A percentile compares a stretch with the other conserved stretches of the same genome.
phyloP scores from a whole-genome alignment of 1,284 basidiomycete genomes.

The Boletus mariae region DNA sequence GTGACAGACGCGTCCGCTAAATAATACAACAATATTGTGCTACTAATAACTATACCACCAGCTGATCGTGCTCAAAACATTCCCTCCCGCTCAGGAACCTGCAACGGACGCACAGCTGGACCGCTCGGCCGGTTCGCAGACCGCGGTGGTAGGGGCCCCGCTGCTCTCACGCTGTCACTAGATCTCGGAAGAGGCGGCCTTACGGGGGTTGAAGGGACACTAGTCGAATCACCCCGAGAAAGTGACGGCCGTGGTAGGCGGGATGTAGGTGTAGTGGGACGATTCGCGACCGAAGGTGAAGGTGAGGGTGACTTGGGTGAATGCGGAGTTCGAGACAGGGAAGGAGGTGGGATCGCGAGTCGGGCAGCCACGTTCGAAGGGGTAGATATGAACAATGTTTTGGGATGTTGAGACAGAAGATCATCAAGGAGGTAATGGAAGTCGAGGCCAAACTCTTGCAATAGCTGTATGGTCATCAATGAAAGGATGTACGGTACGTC shows the following conservation, averaged over 20 bases:
- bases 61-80: slow-evolving; percentile 43
- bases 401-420: slow-evolving; percentile 55
- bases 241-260: slow-evolving; percentile 18
- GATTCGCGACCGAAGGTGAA: slow-evolving; percentile 21
- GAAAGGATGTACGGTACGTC: neutral
- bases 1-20: slow-evolving; percentile 19
- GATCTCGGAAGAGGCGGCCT: slow-evolving; percentile 33
- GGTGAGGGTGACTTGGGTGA: slow-evolving; percentile 25
- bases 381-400: slow-evolving; percentile 29
- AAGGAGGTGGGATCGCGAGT: slow-evolving; percentile 21
- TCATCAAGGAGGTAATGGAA: slow-evolving; percentile 83
- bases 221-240: slow-evolving; percentile 16
- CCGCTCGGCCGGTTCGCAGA: slow-evolving; percentile 64
- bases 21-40: no score
- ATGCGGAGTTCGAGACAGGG: slow-evolving; percentile 28
- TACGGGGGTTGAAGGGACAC: slow-evolving; percentile 5
- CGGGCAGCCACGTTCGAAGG: slow-evolving; percentile 23
- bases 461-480: slow-evolving; percentile 48
- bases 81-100: slow-evolving; percentile 48
- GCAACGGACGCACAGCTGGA: slow-evolving; percentile 41
- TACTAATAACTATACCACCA: neutral
- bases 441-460: slow-evolving; percentile 90
- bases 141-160: slow-evolving; percentile 49
- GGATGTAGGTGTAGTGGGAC: slow-evolving; percentile 14
- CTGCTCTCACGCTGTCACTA: slow-evolving; percentile 31